Percentiles rank a stretch among this genome's conserved stretches.
Conservation (phyloP, 2,329 filamentous ascomycete genomes). For the Alternaria panax region DNA sequence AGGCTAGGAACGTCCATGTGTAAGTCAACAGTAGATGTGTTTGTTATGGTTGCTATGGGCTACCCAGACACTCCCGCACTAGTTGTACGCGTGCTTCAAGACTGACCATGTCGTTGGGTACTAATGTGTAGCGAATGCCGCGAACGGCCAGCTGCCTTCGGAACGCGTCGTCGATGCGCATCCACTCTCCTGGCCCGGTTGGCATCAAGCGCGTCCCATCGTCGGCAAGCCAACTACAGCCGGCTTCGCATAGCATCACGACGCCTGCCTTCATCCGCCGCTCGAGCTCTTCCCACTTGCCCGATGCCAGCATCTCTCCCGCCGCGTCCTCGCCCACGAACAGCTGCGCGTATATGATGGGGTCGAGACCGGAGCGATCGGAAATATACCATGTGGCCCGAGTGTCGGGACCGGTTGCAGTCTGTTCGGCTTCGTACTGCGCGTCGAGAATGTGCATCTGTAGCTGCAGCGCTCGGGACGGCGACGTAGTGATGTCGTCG, state of each 20-base stretch:
- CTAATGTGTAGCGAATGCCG: conserved; percentile 29
- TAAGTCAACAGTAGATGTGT: background rate
- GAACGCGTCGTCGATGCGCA: conserved; percentile 31
- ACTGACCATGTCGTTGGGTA: conserved; percentile 7
- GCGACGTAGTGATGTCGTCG: conserved; percentile 42
- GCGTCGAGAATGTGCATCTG: conserved; percentile 51
- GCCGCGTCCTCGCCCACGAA: conserved; percentile 41
- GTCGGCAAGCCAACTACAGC: conserved; percentile 44
- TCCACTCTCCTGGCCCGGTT: conserved; percentile 34
- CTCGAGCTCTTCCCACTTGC: conserved; percentile 42
- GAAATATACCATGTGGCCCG: conserved; percentile 49
- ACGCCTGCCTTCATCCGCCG: conserved; percentile 44
- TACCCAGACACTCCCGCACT: background rate
- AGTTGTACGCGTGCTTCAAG: conserved; percentile 1
- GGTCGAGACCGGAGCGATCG: conserved; percentile 54
- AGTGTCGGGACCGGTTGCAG: background rate
- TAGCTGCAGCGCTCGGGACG: conserved; percentile 42
- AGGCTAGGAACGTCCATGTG: background rate
- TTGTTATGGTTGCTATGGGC: background rate
- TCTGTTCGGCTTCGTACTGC: conserved; percentile 45
- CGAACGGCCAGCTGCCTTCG: conserved; percentile 23
- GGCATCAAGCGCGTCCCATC: conserved; percentile 52
- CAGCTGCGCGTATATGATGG: conserved; percentile 51
- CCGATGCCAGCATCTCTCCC: conserved; percentile 26
- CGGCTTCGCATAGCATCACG: conserved; percentile 53